These are phyloP conservation scores for Neurospora sp. DNA, from an alignment of 495 filamentous ascomycete species.

Conservation along the genomic window DNA sequence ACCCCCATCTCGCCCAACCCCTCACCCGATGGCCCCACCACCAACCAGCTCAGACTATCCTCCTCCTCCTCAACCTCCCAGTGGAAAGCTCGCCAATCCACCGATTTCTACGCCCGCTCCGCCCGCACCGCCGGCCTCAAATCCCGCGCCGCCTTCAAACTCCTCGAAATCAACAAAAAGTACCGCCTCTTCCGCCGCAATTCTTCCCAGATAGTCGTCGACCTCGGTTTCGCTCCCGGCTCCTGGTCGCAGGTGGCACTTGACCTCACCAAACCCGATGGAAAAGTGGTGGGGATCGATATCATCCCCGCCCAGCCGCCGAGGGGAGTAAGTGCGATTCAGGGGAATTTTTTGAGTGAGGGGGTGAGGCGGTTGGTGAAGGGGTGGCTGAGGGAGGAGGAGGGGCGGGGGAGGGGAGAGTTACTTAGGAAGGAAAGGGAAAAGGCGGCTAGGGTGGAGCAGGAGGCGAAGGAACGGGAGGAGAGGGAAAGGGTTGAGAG, in stretches of 20 bases:
- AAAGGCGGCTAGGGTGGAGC: background rate
- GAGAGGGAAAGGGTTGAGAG: background rate
- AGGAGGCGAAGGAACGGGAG: background rate
- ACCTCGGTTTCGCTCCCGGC: conserved; percentile 88
- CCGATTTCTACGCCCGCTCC: conserved; percentile 57
- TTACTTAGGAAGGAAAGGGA: background rate
- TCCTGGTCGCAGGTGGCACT: conserved; percentile 96
- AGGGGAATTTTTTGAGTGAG: conserved; percentile 77
- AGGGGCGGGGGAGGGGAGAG: conserved; percentile 20
- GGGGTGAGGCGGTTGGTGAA: conserved; percentile 64
- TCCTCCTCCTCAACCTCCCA: conserved; percentile 56
- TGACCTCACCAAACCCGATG: conserved; percentile 61
- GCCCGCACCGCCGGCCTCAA: conserved; percentile 70
- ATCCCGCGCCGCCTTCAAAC: conserved; percentile 86
- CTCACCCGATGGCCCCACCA: background rate
- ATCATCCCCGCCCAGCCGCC: conserved; percentile 87
- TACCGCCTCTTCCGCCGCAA: conserved; percentile 58
- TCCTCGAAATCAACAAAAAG: conserved; percentile 77
- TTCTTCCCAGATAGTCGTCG: conserved; percentile 73
- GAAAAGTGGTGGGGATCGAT: conserved; percentile 82
- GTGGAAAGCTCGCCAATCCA: conserved; percentile 72
- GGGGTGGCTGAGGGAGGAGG: conserved; percentile 57
- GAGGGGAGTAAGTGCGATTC: conserved; percentile 78
- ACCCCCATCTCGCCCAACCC: too few relatives aligned
- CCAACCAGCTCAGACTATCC: background rate